Evolutionary conservation across 2,329 filamentous ascomycete species (phyloP), one percentile per base, ranked within the genome.

Genomic region (Ophiostoma sp.): DNA sequence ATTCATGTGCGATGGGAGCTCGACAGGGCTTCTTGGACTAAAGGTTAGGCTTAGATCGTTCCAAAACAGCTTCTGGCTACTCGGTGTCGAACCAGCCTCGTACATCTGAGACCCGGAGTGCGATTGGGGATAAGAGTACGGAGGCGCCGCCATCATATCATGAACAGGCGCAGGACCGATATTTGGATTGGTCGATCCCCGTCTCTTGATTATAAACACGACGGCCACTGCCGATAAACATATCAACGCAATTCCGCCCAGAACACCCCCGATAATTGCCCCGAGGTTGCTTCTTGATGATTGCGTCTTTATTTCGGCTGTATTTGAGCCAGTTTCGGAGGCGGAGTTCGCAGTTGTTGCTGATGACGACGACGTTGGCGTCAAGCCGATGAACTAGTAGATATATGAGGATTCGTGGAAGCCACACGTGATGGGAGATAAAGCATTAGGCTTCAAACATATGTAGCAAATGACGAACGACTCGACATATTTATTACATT

Each of bases 201-300:
- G 17, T 65, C 35, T 65, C 33, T 65, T 39, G 62, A 65, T 65
- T 10, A 65, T 65, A 20, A 65, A 65, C 33, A 65, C 62, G 20
- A 65, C 62, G 7, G 62, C 62, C 33, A 65, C 62, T 39, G 33
- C 62, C 35, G 62, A 65, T 15, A 41, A 23, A 23, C 62, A 65
- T 17, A 65, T 39, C 33, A 65, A 35, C n/a, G 62, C 33, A 8
- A 36, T 41, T 10, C 33, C 33, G 23, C 33, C 62, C 1, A 65
- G 35, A 65, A 39, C 62, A 5, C 62, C 62, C 4, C 62, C 62
- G 1, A 65, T 36, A 13, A 65, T 39, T 10, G 62, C 33, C 17
- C 62, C 62, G 3, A 41, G 17, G 35, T 65, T 65, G 35, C 35
- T 65, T 13, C 35, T 4, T 33, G 54, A 33, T 5, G 54, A 65